phyloP scores from a whole-genome alignment of 495 filamentous ascomycete species.

The Podospora appendiculata region DNA sequence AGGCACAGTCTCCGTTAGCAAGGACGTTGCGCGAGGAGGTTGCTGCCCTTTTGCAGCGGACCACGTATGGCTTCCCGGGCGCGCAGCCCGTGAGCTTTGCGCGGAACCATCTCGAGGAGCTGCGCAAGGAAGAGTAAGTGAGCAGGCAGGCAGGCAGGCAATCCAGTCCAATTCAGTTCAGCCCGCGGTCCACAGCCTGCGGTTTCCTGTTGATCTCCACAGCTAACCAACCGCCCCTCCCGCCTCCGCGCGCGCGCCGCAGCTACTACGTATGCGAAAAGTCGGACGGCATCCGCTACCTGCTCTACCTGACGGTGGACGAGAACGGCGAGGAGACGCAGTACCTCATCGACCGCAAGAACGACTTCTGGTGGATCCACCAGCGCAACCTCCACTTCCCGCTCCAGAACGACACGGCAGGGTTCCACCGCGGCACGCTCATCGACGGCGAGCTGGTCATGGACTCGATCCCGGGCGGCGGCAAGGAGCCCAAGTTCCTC shows the following conservation, averaged over 20 bases:
- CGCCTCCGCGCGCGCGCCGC: not conserved
- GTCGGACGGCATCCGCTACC: conserved; percentile 89
- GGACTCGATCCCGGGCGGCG: conserved; percentile 57
- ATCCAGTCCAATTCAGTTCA: no score
- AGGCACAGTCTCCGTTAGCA: conserved; percentile 49
- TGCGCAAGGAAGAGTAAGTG: conserved; percentile 66
- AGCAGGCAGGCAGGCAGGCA: no score
- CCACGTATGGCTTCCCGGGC: conserved; percentile 66
- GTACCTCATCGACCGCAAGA: conserved; percentile 94
- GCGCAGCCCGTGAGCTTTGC: conserved; percentile 93
- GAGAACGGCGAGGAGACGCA: conserved; percentile 47
- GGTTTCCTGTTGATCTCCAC: no score
- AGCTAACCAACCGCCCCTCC: not conserved
- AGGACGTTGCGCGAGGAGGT: conserved; percentile 63
- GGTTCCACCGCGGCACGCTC: conserved; percentile 72
- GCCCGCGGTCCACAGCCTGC: not conserved
- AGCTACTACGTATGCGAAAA: conserved; percentile 98
- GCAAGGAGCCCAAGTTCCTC: conserved; percentile 65
- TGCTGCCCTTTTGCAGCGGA: conserved; percentile 63
- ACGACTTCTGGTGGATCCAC: conserved; percentile 75
- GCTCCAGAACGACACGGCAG: conserved; percentile 47
- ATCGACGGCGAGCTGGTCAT: conserved; percentile 91
- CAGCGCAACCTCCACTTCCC: conserved; percentile 79
- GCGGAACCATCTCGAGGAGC: conserved; percentile 64
- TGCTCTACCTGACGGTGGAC: conserved; percentile 71